Evolutionary conservation across 495 filamentous ascomycete species (phyloP).

Genomic region (Penicillium parvum): DNA sequence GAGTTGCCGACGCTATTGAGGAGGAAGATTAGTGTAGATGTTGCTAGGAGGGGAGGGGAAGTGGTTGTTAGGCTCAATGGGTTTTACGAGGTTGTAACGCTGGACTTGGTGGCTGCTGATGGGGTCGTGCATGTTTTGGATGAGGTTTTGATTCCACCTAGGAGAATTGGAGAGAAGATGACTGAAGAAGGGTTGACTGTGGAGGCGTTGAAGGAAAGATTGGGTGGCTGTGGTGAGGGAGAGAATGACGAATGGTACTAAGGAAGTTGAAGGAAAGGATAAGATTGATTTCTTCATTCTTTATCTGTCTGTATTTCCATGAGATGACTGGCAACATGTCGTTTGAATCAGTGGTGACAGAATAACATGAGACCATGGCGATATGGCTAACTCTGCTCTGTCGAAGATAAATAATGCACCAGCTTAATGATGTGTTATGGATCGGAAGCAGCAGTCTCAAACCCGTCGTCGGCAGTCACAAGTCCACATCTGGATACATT

Average conservation of each 20-base stretch:
- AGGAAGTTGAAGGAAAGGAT: too few relatives aligned
- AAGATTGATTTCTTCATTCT: slow-evolving; percentile 22
- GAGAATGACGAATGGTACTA: slow-evolving; percentile 9
- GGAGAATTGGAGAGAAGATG: slow-evolving; percentile 35
- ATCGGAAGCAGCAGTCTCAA: background rate
- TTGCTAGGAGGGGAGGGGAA: slow-evolving; percentile 57
- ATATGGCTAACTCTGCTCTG: background rate
- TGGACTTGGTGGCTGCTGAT: slow-evolving; percentile 66
- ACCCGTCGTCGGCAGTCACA: slow-evolving; percentile 9
- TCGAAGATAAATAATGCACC: background rate
- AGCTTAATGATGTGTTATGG: too few relatives aligned
- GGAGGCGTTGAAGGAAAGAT: slow-evolving; percentile 57
- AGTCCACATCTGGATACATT: background rate
- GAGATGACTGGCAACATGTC: slow-evolving; percentile 7
- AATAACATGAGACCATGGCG: slow-evolving; percentile 3
- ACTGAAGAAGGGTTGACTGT: slow-evolving; percentile 34
- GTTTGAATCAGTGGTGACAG: background rate
- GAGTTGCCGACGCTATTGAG: slow-evolving; percentile 64
- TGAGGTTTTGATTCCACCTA: slow-evolving; percentile 70
- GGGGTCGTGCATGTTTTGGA: slow-evolving; percentile 73
- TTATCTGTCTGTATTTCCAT: slow-evolving; percentile 25
- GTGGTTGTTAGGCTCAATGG: slow-evolving; percentile 70
- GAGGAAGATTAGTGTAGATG: slow-evolving; percentile 59
- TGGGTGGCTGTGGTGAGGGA: slow-evolving; percentile 41
- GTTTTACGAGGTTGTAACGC: slow-evolving; percentile 50